Conservation (phyloP, 306 rosid genomes). For the Lithocarpus polystachyus region DNA sequence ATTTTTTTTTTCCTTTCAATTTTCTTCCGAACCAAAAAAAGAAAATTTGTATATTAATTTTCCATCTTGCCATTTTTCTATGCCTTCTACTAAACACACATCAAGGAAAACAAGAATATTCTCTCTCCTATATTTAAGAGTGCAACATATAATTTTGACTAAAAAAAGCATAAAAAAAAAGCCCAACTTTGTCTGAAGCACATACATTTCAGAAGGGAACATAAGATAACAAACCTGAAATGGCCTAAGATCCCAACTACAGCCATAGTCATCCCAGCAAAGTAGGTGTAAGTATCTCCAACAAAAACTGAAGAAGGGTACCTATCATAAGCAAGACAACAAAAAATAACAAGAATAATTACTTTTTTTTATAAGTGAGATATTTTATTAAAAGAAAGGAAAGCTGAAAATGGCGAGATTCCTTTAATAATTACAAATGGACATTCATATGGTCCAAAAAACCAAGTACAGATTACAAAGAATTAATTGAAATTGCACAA, state of each 20-base stretch:
- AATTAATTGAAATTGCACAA: conserved; percentile 1
- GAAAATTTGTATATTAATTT: too few species aligned
- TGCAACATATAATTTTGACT: not conserved
- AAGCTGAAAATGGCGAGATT: too few species aligned
- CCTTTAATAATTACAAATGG: too few species aligned
- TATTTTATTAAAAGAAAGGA: too few species aligned
- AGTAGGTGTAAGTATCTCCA: conserved; percentile 95
- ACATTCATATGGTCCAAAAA: too few species aligned
- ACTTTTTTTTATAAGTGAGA: not conserved
- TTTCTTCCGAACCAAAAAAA: too few species aligned
- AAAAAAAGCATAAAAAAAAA: not conserved
- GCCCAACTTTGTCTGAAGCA: not conserved
- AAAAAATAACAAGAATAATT: conserved; percentile 14
- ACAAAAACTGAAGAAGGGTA: conserved; percentile 95
- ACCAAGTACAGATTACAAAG: too few species aligned
- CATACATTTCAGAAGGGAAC: not conserved
- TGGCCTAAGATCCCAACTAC: conserved; percentile 94
- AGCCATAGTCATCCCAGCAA: conserved; percentile 99
- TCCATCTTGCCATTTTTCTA: too few species aligned
- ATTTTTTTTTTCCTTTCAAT: too few species aligned
- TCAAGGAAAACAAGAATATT: too few species aligned
- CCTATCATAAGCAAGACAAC: conserved; percentile 49
- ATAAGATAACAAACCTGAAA: conserved; percentile 57
- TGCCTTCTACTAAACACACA: too few species aligned
- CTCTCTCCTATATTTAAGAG: too few species aligned